Percentiles rank a stretch among this genome's conserved stretches.
These are phyloP conservation scores for Rhodotorula mucilaginosa DNA, from an alignment of 1,284 basidiomycete genomes.

Conservation along the genomic window DNA sequence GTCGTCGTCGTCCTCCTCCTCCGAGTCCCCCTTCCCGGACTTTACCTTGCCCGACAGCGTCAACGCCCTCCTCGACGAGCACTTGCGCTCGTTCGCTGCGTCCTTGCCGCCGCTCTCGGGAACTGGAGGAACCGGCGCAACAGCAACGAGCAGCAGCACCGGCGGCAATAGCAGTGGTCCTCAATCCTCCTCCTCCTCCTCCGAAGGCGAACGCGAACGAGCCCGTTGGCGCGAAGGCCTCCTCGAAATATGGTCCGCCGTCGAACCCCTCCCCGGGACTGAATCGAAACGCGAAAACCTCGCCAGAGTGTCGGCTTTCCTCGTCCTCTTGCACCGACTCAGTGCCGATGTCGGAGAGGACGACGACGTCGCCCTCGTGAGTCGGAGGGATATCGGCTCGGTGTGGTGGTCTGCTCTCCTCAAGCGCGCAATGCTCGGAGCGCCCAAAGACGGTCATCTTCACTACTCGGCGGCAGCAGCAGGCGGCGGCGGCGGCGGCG, in stretches of 20 bases:
- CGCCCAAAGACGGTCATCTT: not conserved
- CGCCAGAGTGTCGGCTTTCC: constrained; percentile 33
- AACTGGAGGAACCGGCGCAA: not conserved
- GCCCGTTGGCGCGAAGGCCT: constrained; percentile 31
- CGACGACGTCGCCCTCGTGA: constrained; percentile 36
- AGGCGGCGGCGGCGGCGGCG: not conserved
- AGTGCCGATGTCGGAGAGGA: constrained; percentile 32
- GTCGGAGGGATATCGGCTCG: constrained; percentile 25
- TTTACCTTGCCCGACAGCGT: constrained; percentile 17
- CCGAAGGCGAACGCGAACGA: constrained; percentile 30
- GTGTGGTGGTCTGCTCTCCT: constrained; percentile 37
- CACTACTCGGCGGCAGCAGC: not conserved
- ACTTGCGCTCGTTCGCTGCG: constrained; percentile 23
- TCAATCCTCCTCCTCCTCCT: too few relatives aligned
- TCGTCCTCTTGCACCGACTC: constrained; percentile 28
- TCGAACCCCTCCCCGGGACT: constrained; percentile 31
- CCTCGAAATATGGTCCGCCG: constrained; percentile 31
- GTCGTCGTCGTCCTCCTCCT: constrained; percentile 1
- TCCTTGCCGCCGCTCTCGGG: constrained; percentile 15
- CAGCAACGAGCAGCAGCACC: too few relatives aligned
- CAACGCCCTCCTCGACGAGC: constrained; percentile 20
- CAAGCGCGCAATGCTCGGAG: constrained; percentile 31
- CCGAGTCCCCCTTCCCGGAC: constrained; percentile 20
- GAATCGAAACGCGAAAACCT: constrained; percentile 29
- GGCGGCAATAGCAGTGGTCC: not conserved